Base-by-base conservation (phyloP, 1,139 yeast genomes). In the Saccharomycopsis crataegensis region DNA sequence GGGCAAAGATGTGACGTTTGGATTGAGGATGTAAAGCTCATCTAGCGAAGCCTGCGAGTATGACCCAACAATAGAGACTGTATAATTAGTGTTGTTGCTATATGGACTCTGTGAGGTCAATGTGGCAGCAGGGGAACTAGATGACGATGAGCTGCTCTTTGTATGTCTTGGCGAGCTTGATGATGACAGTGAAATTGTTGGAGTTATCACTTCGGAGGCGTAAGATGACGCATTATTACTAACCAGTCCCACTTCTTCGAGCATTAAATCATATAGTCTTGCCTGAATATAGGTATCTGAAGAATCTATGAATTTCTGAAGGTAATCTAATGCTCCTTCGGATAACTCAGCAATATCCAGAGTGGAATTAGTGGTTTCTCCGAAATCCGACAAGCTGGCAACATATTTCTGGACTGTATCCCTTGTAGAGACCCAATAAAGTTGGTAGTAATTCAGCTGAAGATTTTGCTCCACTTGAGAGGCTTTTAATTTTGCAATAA, bases 401-500 rank as follows among this genome's bases (percentile, higher is more conserved):
- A 56, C 48, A 38, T 53, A 56, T 33, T 67, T 63, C 58, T 82
- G 83, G 8, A 89, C 66, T 1, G 81, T 67, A 58, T 82, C 86
- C 59, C 83, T 75, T 1, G 80, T 73, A 2, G 89, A 72, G n/a
- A 89, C 69, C 75, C 87, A 83, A 57, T 77, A 77, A 1, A 83
- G 78, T 65, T 88, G 96, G 65, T 83, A 86, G 63, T 80, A 84
- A 31, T 82, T 69, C 56, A 74, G 77, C 59, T 78, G 77, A 57
- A 87, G 70, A 42, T 80, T 77, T 67, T 88, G 96, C 53, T 76
- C 76, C 12, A 89, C 74, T 66, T 90, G 96, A 0, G 93, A 78
- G 0, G 93, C 80, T 66, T 88, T 89, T 55, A 90, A 71, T 64
- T 86, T 86, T 8, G 96, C 86, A 14, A 89, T 86, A 49, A 87